Percentiles rank a stretch among this genome's conserved stretches.
These are phyloP conservation scores for Aquanectria penicillioides DNA, from an alignment of 2,329 filamentous ascomycete species.

Conservation along the genomic window DNA sequence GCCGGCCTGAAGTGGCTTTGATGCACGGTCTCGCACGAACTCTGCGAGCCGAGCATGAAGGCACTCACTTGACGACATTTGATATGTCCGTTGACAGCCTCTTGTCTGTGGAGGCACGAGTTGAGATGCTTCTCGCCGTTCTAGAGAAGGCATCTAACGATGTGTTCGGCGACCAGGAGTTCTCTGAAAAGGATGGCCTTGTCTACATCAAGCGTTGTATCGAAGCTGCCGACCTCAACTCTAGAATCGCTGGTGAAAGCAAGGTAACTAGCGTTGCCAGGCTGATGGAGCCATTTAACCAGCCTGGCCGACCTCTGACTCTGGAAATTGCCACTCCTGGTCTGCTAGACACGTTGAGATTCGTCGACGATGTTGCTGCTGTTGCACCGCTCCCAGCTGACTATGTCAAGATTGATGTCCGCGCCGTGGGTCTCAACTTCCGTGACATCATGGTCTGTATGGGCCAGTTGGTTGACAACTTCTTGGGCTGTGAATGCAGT, in stretches of 20 bases:
- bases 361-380: conserved; percentile 1
- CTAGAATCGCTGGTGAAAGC: neutral
- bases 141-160: neutral
- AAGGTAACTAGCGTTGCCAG: neutral
- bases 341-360: conserved; percentile 14
- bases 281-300: neutral
- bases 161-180: neutral
- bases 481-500: conserved; percentile 11
- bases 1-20: neutral
- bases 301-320: conserved; percentile 3
- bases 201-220: conserved; percentile 1
- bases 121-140: neutral
- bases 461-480: conserved; percentile 6
- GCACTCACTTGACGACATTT: neutral
- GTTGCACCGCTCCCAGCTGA: neutral
- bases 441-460: conserved; percentile 20
- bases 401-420: conserved; percentile 19
- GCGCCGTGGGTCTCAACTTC: conserved; percentile 23
- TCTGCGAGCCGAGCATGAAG: conserved; percentile 5
- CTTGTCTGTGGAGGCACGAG: neutral
- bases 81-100: neutral
- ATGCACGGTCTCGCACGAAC: conserved; percentile 12
- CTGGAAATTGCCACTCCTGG: conserved; percentile 10
- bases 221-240: neutral
- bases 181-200: conserved; percentile 9